A percentile compares a stretch with the other conserved stretches of the same genome.
Evolutionary conservation across 2,329 filamentous ascomycete genomes (phyloP).

Genomic region (Pseudonectria buxi): DNA sequence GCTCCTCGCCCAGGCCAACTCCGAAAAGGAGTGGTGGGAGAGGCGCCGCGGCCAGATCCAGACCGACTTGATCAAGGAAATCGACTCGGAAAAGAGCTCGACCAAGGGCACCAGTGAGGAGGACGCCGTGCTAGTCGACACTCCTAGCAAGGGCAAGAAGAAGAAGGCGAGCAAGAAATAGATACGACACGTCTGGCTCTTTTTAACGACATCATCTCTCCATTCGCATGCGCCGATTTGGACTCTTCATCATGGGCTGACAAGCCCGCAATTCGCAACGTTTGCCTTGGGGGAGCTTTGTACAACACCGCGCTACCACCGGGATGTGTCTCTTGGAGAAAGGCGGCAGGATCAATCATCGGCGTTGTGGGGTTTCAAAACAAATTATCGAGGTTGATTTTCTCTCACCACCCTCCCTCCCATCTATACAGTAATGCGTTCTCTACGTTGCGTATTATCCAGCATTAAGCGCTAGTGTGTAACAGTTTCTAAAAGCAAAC

Average conservation of each 20-base stretch:
- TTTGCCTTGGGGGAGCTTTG: neutral
- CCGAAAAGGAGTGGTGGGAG: conserved; percentile 91
- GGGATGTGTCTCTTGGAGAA: conserved; percentile 3
- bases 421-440: neutral
- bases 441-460: too few species aligned
- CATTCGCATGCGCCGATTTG: neutral
- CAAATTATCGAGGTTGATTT: conserved; percentile 5
- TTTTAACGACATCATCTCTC: neutral
- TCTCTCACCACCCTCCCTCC: conserved; percentile 5
- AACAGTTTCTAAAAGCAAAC: too few species aligned
- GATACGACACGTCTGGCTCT: neutral
- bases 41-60: conserved; percentile 69
- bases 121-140: conserved; percentile 66
- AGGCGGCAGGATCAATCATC: neutral
- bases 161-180: conserved; percentile 52
- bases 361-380: conserved; percentile 10
- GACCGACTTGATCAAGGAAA: conserved; percentile 75
- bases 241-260: too few species aligned
- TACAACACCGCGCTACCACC: conserved; percentile 4
- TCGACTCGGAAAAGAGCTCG: conserved; percentile 54
- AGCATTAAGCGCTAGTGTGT: too few species aligned
- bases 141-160: conserved; percentile 42
- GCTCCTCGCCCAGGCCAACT: conserved; percentile 61
- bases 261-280: too few species aligned
- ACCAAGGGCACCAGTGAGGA: conserved; percentile 31